Evolutionary conservation across 768 basidiomycete genomes (phyloP).

Genomic region (Royoungia palumana): DNA sequence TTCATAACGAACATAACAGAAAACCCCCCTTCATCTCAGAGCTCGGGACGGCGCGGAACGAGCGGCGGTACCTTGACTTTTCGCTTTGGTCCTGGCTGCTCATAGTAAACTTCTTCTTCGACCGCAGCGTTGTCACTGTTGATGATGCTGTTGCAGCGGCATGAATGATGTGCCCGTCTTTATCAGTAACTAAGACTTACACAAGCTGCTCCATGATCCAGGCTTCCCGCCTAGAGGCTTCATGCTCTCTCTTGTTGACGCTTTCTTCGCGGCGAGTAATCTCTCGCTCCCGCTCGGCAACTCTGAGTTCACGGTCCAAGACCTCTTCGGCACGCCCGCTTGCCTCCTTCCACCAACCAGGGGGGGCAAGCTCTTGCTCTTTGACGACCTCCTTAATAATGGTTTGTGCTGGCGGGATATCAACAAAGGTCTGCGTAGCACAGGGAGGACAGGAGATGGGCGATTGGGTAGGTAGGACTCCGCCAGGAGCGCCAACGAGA

Average conservation of each 20-base stretch:
- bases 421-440: constrained; percentile 47
- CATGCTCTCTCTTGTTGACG: constrained; percentile 82
- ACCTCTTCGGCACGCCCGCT: constrained; percentile 74
- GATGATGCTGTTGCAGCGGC: constrained; percentile 46
- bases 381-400: constrained; percentile 87
- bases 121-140: constrained; percentile 66
- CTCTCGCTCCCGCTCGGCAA: constrained; percentile 82
- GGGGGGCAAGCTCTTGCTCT: constrained; percentile 73
- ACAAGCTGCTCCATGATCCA: constrained; percentile 95
- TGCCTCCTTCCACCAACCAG: constrained; percentile 73
- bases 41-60: constrained; percentile 81
- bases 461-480: constrained; percentile 59
- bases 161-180: constrained; percentile 2
- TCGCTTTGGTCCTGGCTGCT: constrained; percentile 62
- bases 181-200: constrained; percentile 42
- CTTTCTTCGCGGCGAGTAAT: constrained; percentile 83
- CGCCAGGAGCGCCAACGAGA: constrained; percentile 78
- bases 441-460: constrained; percentile 59
- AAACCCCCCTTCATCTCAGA: constrained; percentile 90
- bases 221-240: constrained; percentile 78
- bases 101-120: constrained; percentile 81
- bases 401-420: constrained; percentile 66
- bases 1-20: constrained; percentile 35
- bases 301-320: constrained; percentile 80
- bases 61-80: constrained; percentile 91